These are phyloP conservation scores for Saksenaea oblongispora DNA, from an alignment of 371 early-diverging fungal species.

Conservation along the genomic window DNA sequence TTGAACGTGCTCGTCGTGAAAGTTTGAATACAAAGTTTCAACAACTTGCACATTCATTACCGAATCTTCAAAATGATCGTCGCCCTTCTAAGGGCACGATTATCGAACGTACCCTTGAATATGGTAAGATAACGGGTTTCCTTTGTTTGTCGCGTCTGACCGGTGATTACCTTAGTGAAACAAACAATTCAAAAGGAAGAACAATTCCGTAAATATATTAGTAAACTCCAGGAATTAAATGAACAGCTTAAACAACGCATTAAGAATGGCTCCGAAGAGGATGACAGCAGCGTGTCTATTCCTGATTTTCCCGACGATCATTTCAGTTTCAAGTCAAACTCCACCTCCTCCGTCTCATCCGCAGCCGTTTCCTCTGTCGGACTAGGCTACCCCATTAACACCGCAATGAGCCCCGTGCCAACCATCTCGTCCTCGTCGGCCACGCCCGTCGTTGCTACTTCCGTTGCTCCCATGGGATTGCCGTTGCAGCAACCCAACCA, in stretches of 20 bases:
- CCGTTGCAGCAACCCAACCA: background rate
- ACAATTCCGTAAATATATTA: slow-evolving; percentile 17
- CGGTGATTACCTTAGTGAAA: slow-evolving; percentile 21
- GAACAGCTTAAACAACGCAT: slow-evolving; percentile 17
- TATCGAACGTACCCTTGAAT: slow-evolving; percentile 68
- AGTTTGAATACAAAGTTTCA: slow-evolving; percentile 72
- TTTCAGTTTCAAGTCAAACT: background rate
- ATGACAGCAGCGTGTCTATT: background rate
- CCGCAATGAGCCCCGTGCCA: background rate
- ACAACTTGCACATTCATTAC: slow-evolving; percentile 69
- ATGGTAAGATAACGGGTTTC: slow-evolving; percentile 22
- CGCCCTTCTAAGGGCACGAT: slow-evolving; percentile 77
- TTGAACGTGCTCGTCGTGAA: slow-evolving; percentile 76
- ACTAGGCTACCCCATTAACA: background rate
- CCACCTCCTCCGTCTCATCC: background rate
- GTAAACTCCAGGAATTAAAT: slow-evolving; percentile 20
- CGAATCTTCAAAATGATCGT: slow-evolving; percentile 66
- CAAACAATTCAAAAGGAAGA: slow-evolving; percentile 41
- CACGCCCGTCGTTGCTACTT: too few relatives aligned
- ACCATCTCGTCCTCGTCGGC: too few relatives aligned
- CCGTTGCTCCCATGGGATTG: background rate
- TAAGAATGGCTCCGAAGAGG: background rate
- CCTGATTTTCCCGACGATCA: slow-evolving; percentile 3
- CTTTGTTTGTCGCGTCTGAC: background rate
- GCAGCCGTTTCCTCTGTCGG: background rate